These are phyloP conservation scores for Parasitella parasitica DNA, from an alignment of 371 early-diverging fungal genomes.

Conservation along the genomic window DNA sequence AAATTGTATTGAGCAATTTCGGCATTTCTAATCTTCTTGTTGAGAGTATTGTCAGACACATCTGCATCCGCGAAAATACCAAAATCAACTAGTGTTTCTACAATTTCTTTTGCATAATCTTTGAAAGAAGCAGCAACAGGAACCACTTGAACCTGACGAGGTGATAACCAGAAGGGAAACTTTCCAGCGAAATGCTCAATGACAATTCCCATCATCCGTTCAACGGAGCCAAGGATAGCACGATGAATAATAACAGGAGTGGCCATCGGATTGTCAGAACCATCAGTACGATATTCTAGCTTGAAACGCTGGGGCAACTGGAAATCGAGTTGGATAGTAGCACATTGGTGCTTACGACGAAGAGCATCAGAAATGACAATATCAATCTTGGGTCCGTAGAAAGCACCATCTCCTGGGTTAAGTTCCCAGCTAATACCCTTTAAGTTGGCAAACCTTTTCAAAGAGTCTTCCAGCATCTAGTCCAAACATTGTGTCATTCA, in stretches of 20 bases:
- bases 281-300: conserved; percentile 81
- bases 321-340: conserved; percentile 99
- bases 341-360: conserved; percentile 94
- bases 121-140: conserved; percentile 71
- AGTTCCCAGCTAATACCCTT: conserved; percentile 77
- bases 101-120: conserved; percentile 68
- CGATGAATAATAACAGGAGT: conserved; percentile 99
- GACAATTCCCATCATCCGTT: conserved; percentile 97
- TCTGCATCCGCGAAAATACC: conserved; percentile 92
- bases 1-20: conserved; percentile 89
- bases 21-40: conserved; percentile 92
- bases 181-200: conserved; percentile 96
- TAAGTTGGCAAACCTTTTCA: conserved; percentile 65
- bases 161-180: conserved; percentile 99
- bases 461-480: conserved; percentile 71
- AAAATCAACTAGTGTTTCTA: conserved; percentile 55
- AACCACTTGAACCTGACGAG: conserved; percentile 92
- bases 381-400: conserved; percentile 99
- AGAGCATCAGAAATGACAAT: conserved; percentile 96
- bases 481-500: neutral
- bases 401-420: conserved; percentile 99
- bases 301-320: conserved; percentile 94
- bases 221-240: conserved; percentile 98
- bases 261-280: conserved; percentile 51
- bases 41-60: conserved; percentile 82